Evolutionary conservation across 1,284 basidiomycete genomes (phyloP), one percentile per base, ranked within the genome.

Genomic region (Termitomyces sp.): DNA sequence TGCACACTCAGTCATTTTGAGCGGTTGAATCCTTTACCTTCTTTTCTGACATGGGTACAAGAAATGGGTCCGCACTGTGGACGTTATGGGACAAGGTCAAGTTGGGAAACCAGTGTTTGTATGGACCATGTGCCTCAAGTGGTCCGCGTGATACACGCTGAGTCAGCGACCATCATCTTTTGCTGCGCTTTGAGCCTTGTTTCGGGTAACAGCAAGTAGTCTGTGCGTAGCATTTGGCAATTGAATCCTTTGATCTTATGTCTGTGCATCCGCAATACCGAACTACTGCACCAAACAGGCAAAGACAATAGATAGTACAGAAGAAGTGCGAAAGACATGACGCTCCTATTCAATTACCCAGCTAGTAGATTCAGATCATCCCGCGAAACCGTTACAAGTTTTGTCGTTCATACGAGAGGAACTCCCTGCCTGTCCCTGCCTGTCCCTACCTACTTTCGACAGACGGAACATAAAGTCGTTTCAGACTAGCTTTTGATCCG

Each of bases 11-110:
- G 8, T 15, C 2, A 5, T 13, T n/a, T 13, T 13, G 10, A 21
- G 21, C n/a, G 28, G 26, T 17, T 12, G 7, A 24, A 52, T 26
- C 42, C 38, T 54, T 55, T 50, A 63, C 69, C 65, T 67, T 71
- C 55, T 61, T 67, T 44, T 69, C 69, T 40, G 69, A 62, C 68
- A 70, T 70, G 8, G 33, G 8, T n/a, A 33, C 13, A 31, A 21
- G 17, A n/a, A 49, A 41, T 26, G 40, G 21, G 26, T 28, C 46
- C 19, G n/a, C 41, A 40, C 36, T 15, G 28, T 50, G 28, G 42
- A 21, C 36, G 40, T 44, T 28, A 33, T 38, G 44, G 44, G 31
- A 41, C 41, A 19, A 52, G 15, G 26, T 43, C 52, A 38, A 51
- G 19, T 24, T 36, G 17, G 33, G 33, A 19, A 43, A 44, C 31